Evolutionary conservation across 768 basidiomycete genomes (phyloP), one percentile per base, ranked within the genome.

Genomic region (Boletus insuetus): DNA sequence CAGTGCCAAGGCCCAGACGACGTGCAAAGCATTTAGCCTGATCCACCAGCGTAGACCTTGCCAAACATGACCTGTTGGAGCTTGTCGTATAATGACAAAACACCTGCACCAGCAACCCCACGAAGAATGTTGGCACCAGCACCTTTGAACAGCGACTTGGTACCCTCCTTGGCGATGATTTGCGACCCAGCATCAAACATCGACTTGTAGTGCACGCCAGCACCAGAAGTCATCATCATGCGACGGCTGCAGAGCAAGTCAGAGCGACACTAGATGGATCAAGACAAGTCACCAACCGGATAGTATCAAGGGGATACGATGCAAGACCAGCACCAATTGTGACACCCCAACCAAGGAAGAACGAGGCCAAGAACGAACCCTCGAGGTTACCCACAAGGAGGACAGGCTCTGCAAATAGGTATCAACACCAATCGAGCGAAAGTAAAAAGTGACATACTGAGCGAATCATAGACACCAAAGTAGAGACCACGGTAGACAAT

Each of bases 171-270:
- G 71, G 86, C 86, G 66, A 98, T 69, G 71, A 99, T 98, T 75
- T 97, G 93, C 31, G 89, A 82, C 58, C 86, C 93, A 70, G 95
- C 95, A 69, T 98, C 95, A 75, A 96, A 89, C 94, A 98, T 98
- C 65, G 91, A 92, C 83, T 95, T 96, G 88, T 98, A 98, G 87
- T 98, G 94, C 58, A 89, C 85, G 67, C 84, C 83, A 67, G 85
- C 88, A 66, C 96, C 97, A 22, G 96, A 98, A 37, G 97, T 98
- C 96, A 98, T 98, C 97, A 99, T 99, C 97, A 99, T 99, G 66
- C 97, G 94, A 88, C 97, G 95, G 88, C 96, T 95, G 65, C 62
- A 71, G 13, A 67, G 20, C 67, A 64, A 58, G 49, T 54, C 49
- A 52, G 54, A 22, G 38, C 20, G 4, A 46, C n/a, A 22, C 24